Base-by-base conservation (phyloP, 129 eudicot species). In the Flaveria linearis region DNA sequence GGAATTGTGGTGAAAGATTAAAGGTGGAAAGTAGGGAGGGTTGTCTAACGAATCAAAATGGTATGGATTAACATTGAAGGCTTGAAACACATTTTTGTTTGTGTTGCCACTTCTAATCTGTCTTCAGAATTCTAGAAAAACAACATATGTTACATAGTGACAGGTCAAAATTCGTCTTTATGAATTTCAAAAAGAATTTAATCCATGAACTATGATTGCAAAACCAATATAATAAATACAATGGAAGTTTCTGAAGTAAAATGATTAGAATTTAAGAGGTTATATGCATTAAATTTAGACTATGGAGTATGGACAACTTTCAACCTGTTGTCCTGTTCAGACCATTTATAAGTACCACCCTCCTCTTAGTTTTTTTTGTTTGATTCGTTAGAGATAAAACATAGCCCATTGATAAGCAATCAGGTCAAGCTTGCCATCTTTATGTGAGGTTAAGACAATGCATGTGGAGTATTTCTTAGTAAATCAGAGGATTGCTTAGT, bases 391-490 rank as follows among this genome's bases (percentile, higher is more conserved):
- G 42, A 25, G 41, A 61, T 10, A 13, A 61, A 25, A 25, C 18
- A 25, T 9, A 26, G 23, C 22, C 23, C 22, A 20, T 20, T 20
- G 22, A 20, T 20, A 20, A 20, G 62, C 12, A 20, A 17, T 36
- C 41, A 36, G 41, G 12, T 56, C 13, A 20, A 56, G 20, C 0
- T 18, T 17, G 26, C 2, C 62, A 18, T 20, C 13, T 56, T 9
- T 56, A 7, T 18, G 65, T 49, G 52, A 13, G 62, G 33, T 76
- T 20, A 53, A 76, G 36, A 36, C 15, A 72, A 26, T 36, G 65
- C 63, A 49, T 50, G 25, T 65, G 72, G 22, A 30, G 26, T 66
- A 66, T 67, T 36, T 68, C 52, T 15, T 45, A 66, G 53, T 36
- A 76, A 15, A 41, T 42, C 23, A 28, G 55, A 55, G 20, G 68